Conservation (phyloP, 2,329 filamentous ascomycete genomes). For the Dactylonectria macrodidyma region DNA sequence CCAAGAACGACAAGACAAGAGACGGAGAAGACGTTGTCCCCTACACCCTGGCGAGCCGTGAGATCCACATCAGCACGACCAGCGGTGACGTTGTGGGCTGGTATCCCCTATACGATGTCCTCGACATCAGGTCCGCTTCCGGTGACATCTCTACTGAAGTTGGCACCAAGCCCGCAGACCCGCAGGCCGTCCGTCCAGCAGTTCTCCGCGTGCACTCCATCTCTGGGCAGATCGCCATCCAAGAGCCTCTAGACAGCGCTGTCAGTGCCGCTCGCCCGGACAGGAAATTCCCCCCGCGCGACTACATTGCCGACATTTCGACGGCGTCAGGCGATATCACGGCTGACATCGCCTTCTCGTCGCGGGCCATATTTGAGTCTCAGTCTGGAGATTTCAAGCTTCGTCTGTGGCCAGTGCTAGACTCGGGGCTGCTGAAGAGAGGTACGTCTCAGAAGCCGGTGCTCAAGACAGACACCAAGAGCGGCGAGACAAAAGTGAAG, state of each 20-base stretch:
- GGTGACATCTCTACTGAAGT: slow-evolving; percentile 60
- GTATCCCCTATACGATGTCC: slow-evolving; percentile 66
- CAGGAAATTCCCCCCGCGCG: slow-evolving; percentile 58
- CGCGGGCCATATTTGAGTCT: slow-evolving; percentile 53
- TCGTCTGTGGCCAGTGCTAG: slow-evolving; percentile 61
- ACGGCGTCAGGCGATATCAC: slow-evolving; percentile 62
- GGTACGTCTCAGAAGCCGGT: slow-evolving; percentile 38
- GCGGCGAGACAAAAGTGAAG: slow-evolving; percentile 56
- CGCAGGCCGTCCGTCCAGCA: slow-evolving; percentile 55
- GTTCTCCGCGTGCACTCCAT: slow-evolving; percentile 58
- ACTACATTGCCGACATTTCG: slow-evolving; percentile 62
- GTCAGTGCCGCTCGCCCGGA: slow-evolving; percentile 35
- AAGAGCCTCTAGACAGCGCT: slow-evolving; percentile 56
- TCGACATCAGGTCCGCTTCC: slow-evolving; percentile 61
- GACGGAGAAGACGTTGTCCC: slow-evolving; percentile 42
- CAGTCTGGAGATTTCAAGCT: slow-evolving; percentile 60
- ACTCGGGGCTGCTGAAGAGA: slow-evolving; percentile 40
- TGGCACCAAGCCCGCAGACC: slow-evolving; percentile 56
- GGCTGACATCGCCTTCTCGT: slow-evolving; percentile 58
- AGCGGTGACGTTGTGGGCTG: slow-evolving; percentile 62
- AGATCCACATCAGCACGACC: slow-evolving; percentile 59
- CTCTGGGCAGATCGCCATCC: slow-evolving; percentile 60
- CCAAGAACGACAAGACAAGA: slow-evolving; percentile 43
- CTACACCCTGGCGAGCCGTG: slow-evolving; percentile 60
- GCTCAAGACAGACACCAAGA: slow-evolving; percentile 61